These are phyloP conservation scores for Vigna unguiculata DNA, from an alignment of 306 rosid genomes.

Conservation along the genomic window DNA sequence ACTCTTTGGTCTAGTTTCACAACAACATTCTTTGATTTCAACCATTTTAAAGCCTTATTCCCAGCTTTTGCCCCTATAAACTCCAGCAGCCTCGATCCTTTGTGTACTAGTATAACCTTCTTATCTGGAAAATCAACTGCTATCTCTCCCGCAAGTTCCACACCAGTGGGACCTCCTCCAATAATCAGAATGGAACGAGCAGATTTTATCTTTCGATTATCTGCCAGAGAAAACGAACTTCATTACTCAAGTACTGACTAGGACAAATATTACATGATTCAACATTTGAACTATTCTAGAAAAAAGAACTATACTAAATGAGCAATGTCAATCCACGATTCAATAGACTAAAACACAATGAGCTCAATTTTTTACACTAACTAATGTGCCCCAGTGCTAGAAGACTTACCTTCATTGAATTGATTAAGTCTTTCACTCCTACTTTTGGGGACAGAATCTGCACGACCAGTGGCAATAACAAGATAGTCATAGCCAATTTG, in stretches of 20 bases:
- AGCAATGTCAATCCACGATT: conserved; percentile 21
- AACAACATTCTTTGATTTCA: conserved; percentile 63
- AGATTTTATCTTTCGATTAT: conserved; percentile 64
- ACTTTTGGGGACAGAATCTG: conserved; percentile 55
- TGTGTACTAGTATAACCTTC: conserved; percentile 70
- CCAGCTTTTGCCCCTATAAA: conserved; percentile 79
- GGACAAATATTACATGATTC: conserved; percentile 16
- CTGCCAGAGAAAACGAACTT: conserved; percentile 54
- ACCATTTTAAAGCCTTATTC: conserved; percentile 63
- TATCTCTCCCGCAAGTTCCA: conserved; percentile 88
- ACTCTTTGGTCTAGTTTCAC: conserved; percentile 68
- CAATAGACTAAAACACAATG: conserved; percentile 31
- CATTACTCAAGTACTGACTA: conserved; percentile 25
- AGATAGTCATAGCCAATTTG: conserved; percentile 64
- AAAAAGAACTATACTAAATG: conserved; percentile 27
- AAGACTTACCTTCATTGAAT: conserved; percentile 63
- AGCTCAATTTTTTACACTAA: too few relatives aligned
- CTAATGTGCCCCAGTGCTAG: too few relatives aligned
- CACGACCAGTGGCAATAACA: conserved; percentile 79
- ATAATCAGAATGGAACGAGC: conserved; percentile 76
- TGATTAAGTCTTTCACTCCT: conserved; percentile 62
- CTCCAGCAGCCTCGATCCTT: conserved; percentile 76
- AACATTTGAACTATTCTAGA: conserved; percentile 9
- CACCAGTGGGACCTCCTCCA: conserved; percentile 95
- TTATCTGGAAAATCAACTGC: conserved; percentile 73